Percentiles rank a stretch among this genome's conserved stretches.
Conservation (phyloP, 2,329 filamentous ascomycete genomes). For the Cucurbitaria berberidis region DNA sequence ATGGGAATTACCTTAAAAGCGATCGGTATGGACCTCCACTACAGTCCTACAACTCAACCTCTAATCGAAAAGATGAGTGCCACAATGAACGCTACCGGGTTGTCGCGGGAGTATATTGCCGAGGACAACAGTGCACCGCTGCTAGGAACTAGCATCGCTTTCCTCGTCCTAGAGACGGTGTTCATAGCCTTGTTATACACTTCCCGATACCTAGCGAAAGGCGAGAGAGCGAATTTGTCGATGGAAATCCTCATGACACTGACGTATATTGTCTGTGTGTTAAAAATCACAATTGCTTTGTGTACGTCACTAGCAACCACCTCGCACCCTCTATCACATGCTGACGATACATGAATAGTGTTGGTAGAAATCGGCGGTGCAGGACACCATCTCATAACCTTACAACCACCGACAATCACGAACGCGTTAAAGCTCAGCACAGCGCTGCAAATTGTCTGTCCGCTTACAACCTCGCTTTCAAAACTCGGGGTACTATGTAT, state of each 20-base stretch:
- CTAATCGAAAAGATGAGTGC: neutral
- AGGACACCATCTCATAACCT: slow-evolving; percentile 17
- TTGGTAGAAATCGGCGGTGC: slow-evolving; percentile 24
- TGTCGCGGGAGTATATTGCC: slow-evolving; percentile 13
- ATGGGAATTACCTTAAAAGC: neutral
- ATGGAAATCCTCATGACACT: slow-evolving; percentile 30
- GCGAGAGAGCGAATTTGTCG: slow-evolving; percentile 15
- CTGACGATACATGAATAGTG: slow-evolving; percentile 10
- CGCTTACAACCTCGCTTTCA: slow-evolving; percentile 28
- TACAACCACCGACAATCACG: slow-evolving; percentile 5
- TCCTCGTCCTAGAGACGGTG: slow-evolving; percentile 23
- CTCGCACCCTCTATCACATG: neutral
- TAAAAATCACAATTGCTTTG: slow-evolving; percentile 23
- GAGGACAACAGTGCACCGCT: slow-evolving; percentile 18
- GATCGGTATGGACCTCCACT: neutral
- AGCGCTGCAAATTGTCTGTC: slow-evolving; percentile 24
- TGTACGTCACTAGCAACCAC: slow-evolving; percentile 9
- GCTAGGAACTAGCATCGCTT: slow-evolving; percentile 20
- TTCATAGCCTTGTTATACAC: slow-evolving; percentile 22
- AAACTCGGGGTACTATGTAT: slow-evolving; percentile 28
- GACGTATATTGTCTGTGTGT: slow-evolving; percentile 17
- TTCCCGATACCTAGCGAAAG: slow-evolving; percentile 18
- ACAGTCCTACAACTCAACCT: neutral
- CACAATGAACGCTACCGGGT: neutral
- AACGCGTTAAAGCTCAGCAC: slow-evolving; percentile 20